Percentiles rank a stretch among this genome's conserved stretches.
Conservation (phyloP, 2,329 filamentous ascomycete species). For the Aureobasidium sp. region DNA sequence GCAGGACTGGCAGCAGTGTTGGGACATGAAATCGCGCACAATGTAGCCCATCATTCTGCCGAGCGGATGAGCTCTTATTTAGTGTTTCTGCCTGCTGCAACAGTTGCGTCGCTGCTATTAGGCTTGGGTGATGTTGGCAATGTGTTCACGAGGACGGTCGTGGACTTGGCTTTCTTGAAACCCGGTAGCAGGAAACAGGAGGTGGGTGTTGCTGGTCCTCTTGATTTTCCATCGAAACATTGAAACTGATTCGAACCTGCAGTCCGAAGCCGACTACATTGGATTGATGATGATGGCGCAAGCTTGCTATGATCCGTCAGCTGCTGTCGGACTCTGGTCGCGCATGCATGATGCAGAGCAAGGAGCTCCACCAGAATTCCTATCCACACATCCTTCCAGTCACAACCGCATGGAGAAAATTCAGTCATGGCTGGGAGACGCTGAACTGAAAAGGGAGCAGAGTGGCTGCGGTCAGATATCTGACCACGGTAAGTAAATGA, state of each 20-base stretch:
- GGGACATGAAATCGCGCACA: conserved; percentile 73
- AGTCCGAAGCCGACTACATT: conserved; percentile 67
- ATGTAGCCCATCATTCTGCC: conserved; percentile 57
- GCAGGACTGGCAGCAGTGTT: conserved; percentile 65
- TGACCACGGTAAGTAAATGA: conserved; percentile 13
- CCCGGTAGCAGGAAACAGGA: conserved; percentile 65
- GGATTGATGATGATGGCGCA: conserved; percentile 76
- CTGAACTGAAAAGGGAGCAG: conserved; percentile 28
- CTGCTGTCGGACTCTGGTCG: conserved; percentile 53
- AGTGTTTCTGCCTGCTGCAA: conserved; percentile 28
- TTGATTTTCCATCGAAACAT: neutral
- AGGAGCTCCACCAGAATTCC: conserved; percentile 54
- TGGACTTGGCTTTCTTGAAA: conserved; percentile 55
- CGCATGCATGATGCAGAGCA: conserved; percentile 49
- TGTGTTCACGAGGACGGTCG: conserved; percentile 31
- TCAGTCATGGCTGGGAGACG: conserved; percentile 44
- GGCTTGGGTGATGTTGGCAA: conserved; percentile 33
- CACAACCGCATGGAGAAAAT: conserved; percentile 58
- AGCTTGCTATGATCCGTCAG: conserved; percentile 63
- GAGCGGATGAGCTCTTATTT: conserved; percentile 49
- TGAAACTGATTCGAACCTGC: neutral
- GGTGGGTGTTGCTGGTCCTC: conserved; percentile 16
- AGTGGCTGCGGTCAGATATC: conserved; percentile 11
- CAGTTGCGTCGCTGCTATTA: conserved; percentile 30
- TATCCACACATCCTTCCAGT: conserved; percentile 69